Evolutionary conservation across 257 asterid species (phyloP), one percentile per base, ranked within the genome.

Genomic region (Solanum megistacrolobum): DNA sequence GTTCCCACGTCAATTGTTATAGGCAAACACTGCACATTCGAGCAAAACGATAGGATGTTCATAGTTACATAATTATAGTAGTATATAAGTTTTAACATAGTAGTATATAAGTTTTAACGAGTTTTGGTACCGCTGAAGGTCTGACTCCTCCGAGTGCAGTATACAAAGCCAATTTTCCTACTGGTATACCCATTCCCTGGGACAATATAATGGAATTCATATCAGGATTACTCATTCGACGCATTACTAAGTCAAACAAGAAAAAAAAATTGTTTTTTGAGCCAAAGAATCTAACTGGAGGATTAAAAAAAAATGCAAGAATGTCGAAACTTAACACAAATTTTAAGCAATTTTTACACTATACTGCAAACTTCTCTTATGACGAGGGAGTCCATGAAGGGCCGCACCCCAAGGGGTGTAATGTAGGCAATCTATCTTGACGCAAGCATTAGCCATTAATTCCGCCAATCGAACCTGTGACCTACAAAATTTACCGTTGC

Each of bases 131-230:
- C 38, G 98, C 94, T 23, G 98, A 97, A 90, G 99, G 99, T 78
- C 99, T 92, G 84, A 97, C 93, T 21, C 99, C 99, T 68, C 99
- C 99, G 38, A 97, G 95, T 32, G 99, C 98, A 31, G 98, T 92
- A 90, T 96, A 97, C 87, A 97, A 87, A 88, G 98, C 91, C 93
- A 97, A 86, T 85, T 97, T 97, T 36, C 99, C 99, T n/a, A 97
- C 99, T 5, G 99, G 98, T 88, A 97, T 97, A 27, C 98, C 99
- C 98, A 96, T 94, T 87, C 99, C 98, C 98, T 96, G 92, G 52
- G 87, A 86, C 82, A 89, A 75, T 32, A 9, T 65, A 35, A 68
- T 87, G 23, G 71, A 84, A 83, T 88, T 88, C 75, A 88, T 21
- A 60, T 41, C 60, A 83, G 89, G 39, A 76, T 68, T 69, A 41